Percentiles rank a stretch among this genome's conserved stretches.
phyloP scores from a whole-genome alignment of 177 flowering plant genomes.

The Vitis hybrid region DNA sequence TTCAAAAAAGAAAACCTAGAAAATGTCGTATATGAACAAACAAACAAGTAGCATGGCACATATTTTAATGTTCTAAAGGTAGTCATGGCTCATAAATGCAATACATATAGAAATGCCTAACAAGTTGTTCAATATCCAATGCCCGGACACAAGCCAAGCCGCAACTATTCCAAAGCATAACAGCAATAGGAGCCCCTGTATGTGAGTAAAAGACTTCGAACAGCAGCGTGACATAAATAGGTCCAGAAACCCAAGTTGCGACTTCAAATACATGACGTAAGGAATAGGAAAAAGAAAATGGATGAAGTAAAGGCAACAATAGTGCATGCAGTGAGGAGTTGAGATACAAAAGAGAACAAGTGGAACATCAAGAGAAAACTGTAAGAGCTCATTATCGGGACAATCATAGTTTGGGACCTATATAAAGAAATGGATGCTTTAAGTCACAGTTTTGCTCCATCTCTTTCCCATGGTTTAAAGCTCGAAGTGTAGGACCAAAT shows the following conservation, averaged over 20 bases:
- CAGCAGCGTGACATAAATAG: constrained; percentile 78
- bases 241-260: constrained; percentile 59
- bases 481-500: constrained; percentile 79
- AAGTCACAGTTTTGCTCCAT: constrained; percentile 85
- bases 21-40: constrained; percentile 86
- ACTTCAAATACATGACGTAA: constrained; percentile 46
- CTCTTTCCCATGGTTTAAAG: constrained; percentile 79
- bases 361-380: constrained; percentile 90
- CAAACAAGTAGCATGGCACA: constrained; percentile 93
- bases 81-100: constrained; percentile 94
- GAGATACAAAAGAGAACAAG: constrained; percentile 86
- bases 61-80: constrained; percentile 90
- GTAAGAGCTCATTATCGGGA: constrained; percentile 89
- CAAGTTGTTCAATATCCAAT: constrained; percentile 89
- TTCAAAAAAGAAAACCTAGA: constrained; percentile 98
- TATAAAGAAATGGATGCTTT: constrained; percentile 80
- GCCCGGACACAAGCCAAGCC: constrained; percentile 90
- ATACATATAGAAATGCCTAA: constrained; percentile 88
- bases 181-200: constrained; percentile 56
- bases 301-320: constrained; percentile 76
- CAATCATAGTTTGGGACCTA: constrained; percentile 90
- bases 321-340: constrained; percentile 80
- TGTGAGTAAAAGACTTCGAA: constrained; percentile 72
- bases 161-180: constrained; percentile 50
- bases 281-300: constrained; percentile 86